Evolutionary conservation across 129 eudicot species (phyloP), one percentile per base, ranked within the genome.

Genomic region (Chrysanthemum makinoi): DNA sequence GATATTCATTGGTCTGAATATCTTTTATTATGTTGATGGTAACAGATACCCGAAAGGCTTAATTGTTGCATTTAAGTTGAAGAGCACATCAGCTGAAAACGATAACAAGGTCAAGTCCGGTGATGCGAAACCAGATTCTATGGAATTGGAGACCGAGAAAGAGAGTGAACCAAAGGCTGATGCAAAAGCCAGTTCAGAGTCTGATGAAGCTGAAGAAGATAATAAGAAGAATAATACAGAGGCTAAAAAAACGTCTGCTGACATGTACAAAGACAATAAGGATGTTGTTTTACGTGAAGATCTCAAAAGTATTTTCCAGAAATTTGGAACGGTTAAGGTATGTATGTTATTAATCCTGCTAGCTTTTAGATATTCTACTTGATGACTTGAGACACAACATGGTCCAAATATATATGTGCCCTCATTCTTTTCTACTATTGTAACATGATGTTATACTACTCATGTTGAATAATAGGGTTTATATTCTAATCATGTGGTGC

Each of bases 271-370:
- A 75, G 95, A 89, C 74, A 74, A 89, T 77, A 85, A 78, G 65
- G 82, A 94, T 77, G 90, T 87, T 71, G 91, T 94, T 22, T 26
- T 87, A 55, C 96, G 99, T 67, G 99, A 94, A 72, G 99, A 94
- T 81, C 85, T 94, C 6, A 94, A 89, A 80, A 65, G 68, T 48
- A 75, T 90, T 53, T 89, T 94, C 70, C 79, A 83, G 60, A 94
- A 87, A 50, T 94, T 83, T 81, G 99, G 99, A 71, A 69, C 81
- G 22, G 89, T 94, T 54, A 94, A 87, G 99, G 99, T 94, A 87
- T 64, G 62, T 8, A 11, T 52, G 22, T 56, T 49, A 43, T 5
- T 50, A 26, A 3, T 58, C 9, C 46, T 39, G 46, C 10, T 39
- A 39, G 46, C 10, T 39, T 39, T 39, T 7, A 39, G 46, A 6